Evolutionary conservation across 148 eudicot genomes (phyloP), one percentile per base, ranked within the genome.

Genomic region (Arbutus unedo): DNA sequence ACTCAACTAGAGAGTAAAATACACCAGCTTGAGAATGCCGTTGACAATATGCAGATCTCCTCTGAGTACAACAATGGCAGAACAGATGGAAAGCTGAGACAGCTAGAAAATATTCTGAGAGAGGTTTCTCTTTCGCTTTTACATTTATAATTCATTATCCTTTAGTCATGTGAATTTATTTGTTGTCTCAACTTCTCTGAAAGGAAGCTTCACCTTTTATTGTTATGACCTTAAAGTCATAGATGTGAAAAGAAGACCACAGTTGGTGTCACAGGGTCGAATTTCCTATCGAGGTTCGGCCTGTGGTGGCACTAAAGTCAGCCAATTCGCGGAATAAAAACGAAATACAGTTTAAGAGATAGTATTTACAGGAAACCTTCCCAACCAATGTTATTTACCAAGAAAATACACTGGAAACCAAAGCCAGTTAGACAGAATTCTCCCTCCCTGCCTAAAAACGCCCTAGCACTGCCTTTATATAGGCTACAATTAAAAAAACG

Each of bases 31-130:
- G 87, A 85, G 59, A 77, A 85, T 55, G 53, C 82, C 2, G 48
- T 85, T 25, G 82, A 85, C 64, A 81, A 85, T 78, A 54, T 85
- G 67, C 82, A 82, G 82, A 54, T 45, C 15, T 77, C 82, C 21
- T n/a, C 80, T 21, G 87, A 82, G 55, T 77, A 51, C n/a, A 78
- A 71, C 10, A 74, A 59, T 82, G 87, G 82, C 3, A 82, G 43
- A 77, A 77, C 75, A 11, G 81, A 74, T 57, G 79, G 84, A 81
- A 77, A 85, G 25, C 53, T 85, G 73, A 85, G 66, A 73, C 81
- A 82, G 41, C 67, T 82, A n/a, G 84, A 82, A 72, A 70, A 64
- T 56, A 82, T 78, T 48, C 54, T 85, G 25, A 45, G 55, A 77
- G 78, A 85, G 87, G 87, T 85, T 53, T 45, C 71, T 31, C 62